Percentiles rank a stretch among this genome's conserved stretches.
Conservation (phyloP, 176 grass and related monocot species). For the sorghum (Sorghum bicolor) region Sorghum_bicolor_NCBIv3 NC_012871.2:59085001-59085500, state of each 20-base stretch:
- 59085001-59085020: constrained; percentile 30
- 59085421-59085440: too few species aligned
- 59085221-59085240: not conserved
- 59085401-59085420: too few species aligned
- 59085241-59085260: not conserved
- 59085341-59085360: too few species aligned
- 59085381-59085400: too few species aligned
- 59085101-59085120: not conserved
- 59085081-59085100: not conserved
- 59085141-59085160: not conserved
- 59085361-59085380: too few species aligned
- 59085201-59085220: not conserved
- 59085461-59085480: too few species aligned
- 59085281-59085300: not conserved
- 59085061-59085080: not conserved
- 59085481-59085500: too few species aligned
- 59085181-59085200: not conserved
- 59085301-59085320: too few species aligned
- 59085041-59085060: not conserved
- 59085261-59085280: not conserved
- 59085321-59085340: too few species aligned
- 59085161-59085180: not conserved
- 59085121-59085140: not conserved
- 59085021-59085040: not conserved
- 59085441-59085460: too few species aligned